Percentiles rank a stretch among this genome's conserved stretches.
phyloP scores from a whole-genome alignment of 768 basidiomycete species.

The Suillus tomentosus region DNA sequence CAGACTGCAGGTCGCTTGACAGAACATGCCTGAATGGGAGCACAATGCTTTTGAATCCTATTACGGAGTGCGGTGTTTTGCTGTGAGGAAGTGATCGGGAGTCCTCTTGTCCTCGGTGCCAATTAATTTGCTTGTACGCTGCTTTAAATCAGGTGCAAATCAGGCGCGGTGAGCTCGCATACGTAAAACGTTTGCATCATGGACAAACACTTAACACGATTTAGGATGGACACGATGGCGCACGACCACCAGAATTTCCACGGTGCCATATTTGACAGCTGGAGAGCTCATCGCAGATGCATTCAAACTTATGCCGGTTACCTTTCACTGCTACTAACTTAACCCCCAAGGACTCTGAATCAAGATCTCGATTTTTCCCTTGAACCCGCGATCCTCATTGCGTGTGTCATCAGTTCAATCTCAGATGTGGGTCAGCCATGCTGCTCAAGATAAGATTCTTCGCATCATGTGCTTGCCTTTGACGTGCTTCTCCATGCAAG shows the following conservation, averaged over 20 bases:
- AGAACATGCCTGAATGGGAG: slow-evolving; percentile 5
- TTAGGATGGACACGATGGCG: slow-evolving; percentile 8
- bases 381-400: slow-evolving; percentile 26
- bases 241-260: neutral
- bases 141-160: slow-evolving; percentile 4
- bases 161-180: neutral
- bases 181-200: slow-evolving; percentile 7
- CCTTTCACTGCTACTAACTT: neutral
- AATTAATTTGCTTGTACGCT: slow-evolving; percentile 6
- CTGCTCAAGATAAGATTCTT: slow-evolving; percentile 22
- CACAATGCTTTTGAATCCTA: neutral
- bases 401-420: slow-evolving; percentile 16
- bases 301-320: neutral
- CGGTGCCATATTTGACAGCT: neutral
- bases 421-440: slow-evolving; percentile 24
- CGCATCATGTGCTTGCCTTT: slow-evolving; percentile 27
- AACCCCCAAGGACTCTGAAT: slow-evolving; percentile 2
- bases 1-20: slow-evolving; percentile 7
- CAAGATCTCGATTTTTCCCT: slow-evolving; percentile 8
- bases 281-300: neutral
- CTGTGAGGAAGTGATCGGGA: neutral
- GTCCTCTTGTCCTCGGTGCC: neutral
- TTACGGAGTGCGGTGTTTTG: slow-evolving; percentile 6
- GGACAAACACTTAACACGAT: neutral
- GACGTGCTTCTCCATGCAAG: slow-evolving; percentile 15